Evolutionary conservation across 75 land plant genomes (phyloP), one percentile per base, ranked within the genome.

Genomic region (Cunninghamia lanceolata): DNA sequence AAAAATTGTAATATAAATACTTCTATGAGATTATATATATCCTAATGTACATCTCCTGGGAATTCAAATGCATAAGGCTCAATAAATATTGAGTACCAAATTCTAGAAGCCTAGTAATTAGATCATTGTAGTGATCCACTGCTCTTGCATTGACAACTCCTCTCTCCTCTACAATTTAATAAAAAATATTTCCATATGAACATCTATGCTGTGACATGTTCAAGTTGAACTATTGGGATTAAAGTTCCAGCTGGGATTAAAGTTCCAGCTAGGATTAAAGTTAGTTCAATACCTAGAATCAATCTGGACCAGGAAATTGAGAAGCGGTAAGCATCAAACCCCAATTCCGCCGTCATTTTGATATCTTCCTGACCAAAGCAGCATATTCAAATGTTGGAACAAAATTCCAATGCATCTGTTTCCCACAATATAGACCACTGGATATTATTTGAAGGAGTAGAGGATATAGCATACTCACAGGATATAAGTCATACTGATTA

Each of bases 271-370:
- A n/a, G n/a, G n/a, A n/a, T n/a, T n/a, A n/a, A n/a, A n/a, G n/a
- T n/a, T n/a, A n/a, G n/a, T n/a, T n/a, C n/a, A n/a, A 14, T 46
- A 85, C 86, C 47, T 9, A 59, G 82, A 85, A 85, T 46, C 75
- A 85, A 46, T 84, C 76, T 38, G 21, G 85, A 59, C 76, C 85
- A 84, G 39, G 85, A 63, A 84, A 84, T 54, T 34, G 86, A 73
- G 81, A 85, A 85, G 11, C 82, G 77, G 17, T 66, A 85, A 42
- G 86, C 77, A 76, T 86, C 87, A 4, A 81, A 21, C 10, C 87
- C 83, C 5, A 86, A 13, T 0, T 43, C n/a, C 21, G 43, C 87
- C 87, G 81, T 80, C 59, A 47, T 36, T 79, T 80, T 17, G 66
- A 86, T 81, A 86, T 86, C 87, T 25, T 80, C 87, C 83, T 86